Percentiles rank a stretch among this genome's conserved stretches.
Evolutionary conservation across 1,284 basidiomycete genomes (phyloP).

Genomic region (Xerocomus amazonicus): DNA sequence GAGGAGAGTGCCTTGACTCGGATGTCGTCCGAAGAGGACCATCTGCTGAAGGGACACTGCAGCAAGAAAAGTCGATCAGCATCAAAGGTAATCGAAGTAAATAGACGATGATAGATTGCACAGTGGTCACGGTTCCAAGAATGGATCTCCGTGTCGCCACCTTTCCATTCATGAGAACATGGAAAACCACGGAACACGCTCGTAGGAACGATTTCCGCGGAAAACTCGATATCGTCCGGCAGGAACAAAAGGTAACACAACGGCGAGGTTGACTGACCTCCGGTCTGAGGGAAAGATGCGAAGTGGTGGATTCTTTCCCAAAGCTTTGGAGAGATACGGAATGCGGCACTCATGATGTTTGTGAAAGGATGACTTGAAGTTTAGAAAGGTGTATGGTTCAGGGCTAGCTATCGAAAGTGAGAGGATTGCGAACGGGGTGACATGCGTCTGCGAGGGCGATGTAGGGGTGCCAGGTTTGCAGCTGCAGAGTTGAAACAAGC

Average conservation of each 20-base stretch:
- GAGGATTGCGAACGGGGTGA: constrained; percentile 6
- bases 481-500: constrained; percentile 4
- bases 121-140: too few relatives aligned
- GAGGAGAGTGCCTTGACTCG: constrained; percentile 32
- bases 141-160: too few relatives aligned
- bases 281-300: constrained; percentile 90
- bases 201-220: constrained; percentile 58
- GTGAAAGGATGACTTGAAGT: too few relatives aligned
- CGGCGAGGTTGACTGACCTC: constrained; percentile 50
- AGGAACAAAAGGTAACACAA: constrained; percentile 52
- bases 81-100: constrained; percentile 9
- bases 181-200: constrained; percentile 26
- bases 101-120: constrained; percentile 8
- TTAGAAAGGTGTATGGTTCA: neutral
- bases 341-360: constrained; percentile 34
- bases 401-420: constrained; percentile 17
- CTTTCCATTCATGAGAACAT: too few relatives aligned
- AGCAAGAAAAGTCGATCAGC: constrained; percentile 5
- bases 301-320: constrained; percentile 95
- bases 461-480: constrained; percentile 19
- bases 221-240: too few relatives aligned
- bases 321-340: constrained; percentile 72
- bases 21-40: constrained; percentile 35
- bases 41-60: constrained; percentile 34
- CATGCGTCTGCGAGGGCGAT: constrained; percentile 23